Percentiles rank a stretch among this genome's conserved stretches.
phyloP scores from a whole-genome alignment of 2,329 filamentous ascomycete genomes.

The Neofusicoccum kwambonambiense region DNA sequence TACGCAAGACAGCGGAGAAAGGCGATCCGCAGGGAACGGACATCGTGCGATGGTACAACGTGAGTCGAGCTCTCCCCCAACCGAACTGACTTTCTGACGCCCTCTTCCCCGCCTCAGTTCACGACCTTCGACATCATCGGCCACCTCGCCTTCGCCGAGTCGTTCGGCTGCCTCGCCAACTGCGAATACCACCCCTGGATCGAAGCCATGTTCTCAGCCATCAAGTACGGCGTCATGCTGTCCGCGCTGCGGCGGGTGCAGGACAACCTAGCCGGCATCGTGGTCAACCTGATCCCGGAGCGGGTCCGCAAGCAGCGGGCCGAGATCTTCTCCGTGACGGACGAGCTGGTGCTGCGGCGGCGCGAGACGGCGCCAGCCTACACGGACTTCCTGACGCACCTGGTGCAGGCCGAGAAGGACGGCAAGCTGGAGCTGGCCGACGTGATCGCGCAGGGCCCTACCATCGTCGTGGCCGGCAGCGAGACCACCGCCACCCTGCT shows the following conservation, averaged over 20 bases:
- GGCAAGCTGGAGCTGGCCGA: conserved; percentile 29
- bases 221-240: conserved; percentile 18
- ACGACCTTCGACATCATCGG: conserved; percentile 29
- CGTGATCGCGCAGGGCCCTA: conserved; percentile 38
- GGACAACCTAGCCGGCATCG: not conserved
- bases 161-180: conserved; percentile 27
- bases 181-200: conserved; percentile 20
- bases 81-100: not conserved
- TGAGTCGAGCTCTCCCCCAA: not conserved
- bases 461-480: conserved; percentile 45
- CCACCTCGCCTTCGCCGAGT: conserved; percentile 30
- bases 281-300: not conserved
- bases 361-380: conserved; percentile 19
- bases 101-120: conserved; percentile 16
- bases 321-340: not conserved
- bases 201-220: conserved; percentile 22
- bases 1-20: not conserved
- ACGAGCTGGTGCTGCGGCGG: conserved; percentile 12
- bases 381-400: conserved; percentile 39
- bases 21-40: not conserved
- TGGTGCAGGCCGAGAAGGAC: conserved; percentile 32
- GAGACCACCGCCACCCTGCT: conserved; percentile 47
- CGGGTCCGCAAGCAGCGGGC: not conserved
- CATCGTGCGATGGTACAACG: not conserved
- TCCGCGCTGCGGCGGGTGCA: not conserved